A percentile compares a stretch with the other conserved stretches of the same genome.
Conservation (phyloP, 2,329 filamentous ascomycete species). For the Huntiella decipiens region DNA sequence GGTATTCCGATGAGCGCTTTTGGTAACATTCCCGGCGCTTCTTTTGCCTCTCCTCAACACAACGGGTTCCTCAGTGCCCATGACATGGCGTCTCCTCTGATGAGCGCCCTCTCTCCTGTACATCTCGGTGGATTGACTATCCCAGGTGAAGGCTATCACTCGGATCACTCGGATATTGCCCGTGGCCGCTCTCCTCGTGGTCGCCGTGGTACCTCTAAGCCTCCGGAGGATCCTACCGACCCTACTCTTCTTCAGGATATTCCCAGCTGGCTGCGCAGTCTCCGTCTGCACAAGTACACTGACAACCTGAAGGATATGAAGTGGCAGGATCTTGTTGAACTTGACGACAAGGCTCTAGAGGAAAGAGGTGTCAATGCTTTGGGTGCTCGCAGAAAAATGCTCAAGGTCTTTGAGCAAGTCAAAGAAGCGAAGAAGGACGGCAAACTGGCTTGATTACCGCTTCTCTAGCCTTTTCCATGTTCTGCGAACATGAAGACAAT, state of each 20-base stretch:
- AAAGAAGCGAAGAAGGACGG: constrained; percentile 23
- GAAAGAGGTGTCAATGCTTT: constrained; percentile 86
- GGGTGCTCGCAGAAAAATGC: constrained; percentile 88
- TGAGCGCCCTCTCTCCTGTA: constrained; percentile 50
- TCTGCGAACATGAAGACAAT: neutral
- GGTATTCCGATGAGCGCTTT: constrained; percentile 47
- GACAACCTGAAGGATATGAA: constrained; percentile 95
- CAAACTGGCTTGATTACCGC: constrained; percentile 7
- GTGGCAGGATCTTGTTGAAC: constrained; percentile 79
- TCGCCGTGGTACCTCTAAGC: constrained; percentile 85
- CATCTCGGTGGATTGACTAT: constrained; percentile 55
- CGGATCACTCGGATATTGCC: constrained; percentile 79
- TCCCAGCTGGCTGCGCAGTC: constrained; percentile 82
- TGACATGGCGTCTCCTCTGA: constrained; percentile 52
- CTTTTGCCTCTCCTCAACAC: constrained; percentile 75
- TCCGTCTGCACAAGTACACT: constrained; percentile 95
- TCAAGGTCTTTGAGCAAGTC: constrained; percentile 98
- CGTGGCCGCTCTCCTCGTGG: constrained; percentile 85
- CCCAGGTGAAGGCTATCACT: constrained; percentile 68
- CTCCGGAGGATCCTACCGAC: constrained; percentile 92
- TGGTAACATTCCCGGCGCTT: constrained; percentile 29
- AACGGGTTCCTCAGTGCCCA: constrained; percentile 89
- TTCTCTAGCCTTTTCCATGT: neutral
- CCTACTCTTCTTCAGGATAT: constrained; percentile 81
- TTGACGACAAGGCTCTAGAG: constrained; percentile 86